A percentile compares a stretch with the other conserved stretches of the same genome.
phyloP scores from a whole-genome alignment of 164 flowering plant species.

The Stephania yunnanensis region DNA sequence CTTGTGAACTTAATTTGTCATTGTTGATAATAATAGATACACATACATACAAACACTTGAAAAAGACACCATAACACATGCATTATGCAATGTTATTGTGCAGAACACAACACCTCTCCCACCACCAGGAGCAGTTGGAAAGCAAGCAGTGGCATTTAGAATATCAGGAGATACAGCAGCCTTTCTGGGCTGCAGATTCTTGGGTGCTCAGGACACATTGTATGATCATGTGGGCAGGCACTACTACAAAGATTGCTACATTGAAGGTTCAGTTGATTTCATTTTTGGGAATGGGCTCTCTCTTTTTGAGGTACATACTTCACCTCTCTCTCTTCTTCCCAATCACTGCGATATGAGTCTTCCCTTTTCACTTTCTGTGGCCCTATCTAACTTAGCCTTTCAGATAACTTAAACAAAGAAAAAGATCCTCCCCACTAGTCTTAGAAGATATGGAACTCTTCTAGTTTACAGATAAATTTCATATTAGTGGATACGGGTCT shows the following conservation, averaged over 20 bases:
- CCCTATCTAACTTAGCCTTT: background rate
- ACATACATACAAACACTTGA: too few species aligned
- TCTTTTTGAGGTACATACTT: slow-evolving; percentile 62
- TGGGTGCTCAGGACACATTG: slow-evolving; percentile 95
- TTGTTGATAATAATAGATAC: too few species aligned
- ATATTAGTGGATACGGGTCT: too few species aligned
- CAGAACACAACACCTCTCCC: slow-evolving; percentile 96
- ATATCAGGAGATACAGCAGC: slow-evolving; percentile 92
- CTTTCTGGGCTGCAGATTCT: slow-evolving; percentile 75
- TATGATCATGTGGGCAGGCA: slow-evolving; percentile 95
- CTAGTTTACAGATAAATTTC: too few species aligned
- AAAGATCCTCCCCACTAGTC: background rate
- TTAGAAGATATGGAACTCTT: too few species aligned
- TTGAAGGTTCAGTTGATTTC: slow-evolving; percentile 98
- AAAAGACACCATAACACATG: background rate
- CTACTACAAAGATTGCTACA: slow-evolving; percentile 93
- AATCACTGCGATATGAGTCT: background rate
- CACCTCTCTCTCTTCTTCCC: too few species aligned
- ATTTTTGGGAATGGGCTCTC: slow-evolving; percentile 93
- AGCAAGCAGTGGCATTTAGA: slow-evolving; percentile 93
- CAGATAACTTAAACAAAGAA: background rate
- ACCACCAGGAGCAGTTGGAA: slow-evolving; percentile 70
- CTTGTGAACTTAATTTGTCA: background rate
- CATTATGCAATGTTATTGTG: slow-evolving; percentile 9
- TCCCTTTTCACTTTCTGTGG: background rate